phyloP scores from a whole-genome alignment of 768 basidiomycete genomes.

The Polyporus arcularius region DNA sequence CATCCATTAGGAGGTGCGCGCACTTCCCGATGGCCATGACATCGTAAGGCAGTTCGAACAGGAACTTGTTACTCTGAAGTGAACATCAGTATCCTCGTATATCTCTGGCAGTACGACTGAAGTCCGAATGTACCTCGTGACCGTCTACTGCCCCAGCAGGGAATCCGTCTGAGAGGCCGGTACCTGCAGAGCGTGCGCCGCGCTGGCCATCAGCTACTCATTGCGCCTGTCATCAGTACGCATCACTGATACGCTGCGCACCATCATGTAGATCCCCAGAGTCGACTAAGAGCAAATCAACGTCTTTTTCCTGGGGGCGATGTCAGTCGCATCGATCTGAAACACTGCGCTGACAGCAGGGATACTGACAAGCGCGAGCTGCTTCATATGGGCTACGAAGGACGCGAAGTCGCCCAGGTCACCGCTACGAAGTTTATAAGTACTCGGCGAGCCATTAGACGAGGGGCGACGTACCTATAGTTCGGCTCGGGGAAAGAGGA shows the following conservation, averaged over 20 bases:
- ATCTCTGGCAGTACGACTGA: no score
- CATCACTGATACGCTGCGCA: constrained; percentile 6
- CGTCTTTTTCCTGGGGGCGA: constrained; percentile 54
- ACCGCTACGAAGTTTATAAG: constrained; percentile 35
- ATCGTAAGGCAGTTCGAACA: constrained; percentile 79
- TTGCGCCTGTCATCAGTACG: no score
- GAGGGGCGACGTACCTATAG: constrained; percentile 48
- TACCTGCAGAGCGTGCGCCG: constrained; percentile 42
- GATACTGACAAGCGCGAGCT: constrained; percentile 55
- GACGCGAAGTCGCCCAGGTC: constrained; percentile 84
- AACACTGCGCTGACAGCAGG: no score
- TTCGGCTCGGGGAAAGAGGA: constrained; percentile 71
- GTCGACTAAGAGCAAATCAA: constrained; percentile 85
- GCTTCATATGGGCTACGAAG: constrained; percentile 84
- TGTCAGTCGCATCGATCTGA: no score
- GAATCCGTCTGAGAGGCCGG: constrained; percentile 77
- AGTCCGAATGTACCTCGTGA: constrained; percentile 52
- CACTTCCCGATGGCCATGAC: constrained; percentile 84
- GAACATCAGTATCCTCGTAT: no score
- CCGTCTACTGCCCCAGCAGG: constrained; percentile 70
- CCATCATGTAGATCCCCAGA: constrained; percentile 81
- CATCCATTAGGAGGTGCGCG: constrained; percentile 22
- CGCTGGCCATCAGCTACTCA: no score
- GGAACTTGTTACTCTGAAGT: constrained; percentile 69
- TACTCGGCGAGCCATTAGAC: no score